Conservation (phyloP, 1,284 basidiomycete species). For the Moesziomyces sp. region DNA sequence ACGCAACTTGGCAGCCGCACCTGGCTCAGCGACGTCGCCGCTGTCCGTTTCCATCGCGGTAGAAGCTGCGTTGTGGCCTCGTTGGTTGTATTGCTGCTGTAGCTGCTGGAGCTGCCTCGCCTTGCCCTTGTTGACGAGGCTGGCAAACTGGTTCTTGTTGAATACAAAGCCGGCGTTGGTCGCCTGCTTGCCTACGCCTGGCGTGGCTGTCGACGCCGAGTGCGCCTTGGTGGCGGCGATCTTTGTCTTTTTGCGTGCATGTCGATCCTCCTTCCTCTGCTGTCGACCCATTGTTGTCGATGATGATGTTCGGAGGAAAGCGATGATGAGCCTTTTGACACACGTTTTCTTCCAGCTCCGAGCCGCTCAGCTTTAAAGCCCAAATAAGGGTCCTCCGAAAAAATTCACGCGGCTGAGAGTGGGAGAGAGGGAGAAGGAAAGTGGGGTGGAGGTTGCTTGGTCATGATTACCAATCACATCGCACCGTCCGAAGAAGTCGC, state of each 20-base stretch:
- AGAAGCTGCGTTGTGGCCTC: background rate
- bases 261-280: constrained; percentile 40
- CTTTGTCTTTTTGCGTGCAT: constrained; percentile 40
- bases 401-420: too few relatives aligned
- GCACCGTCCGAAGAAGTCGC: background rate
- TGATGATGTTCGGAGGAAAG: background rate
- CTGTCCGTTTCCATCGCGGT: constrained; percentile 10
- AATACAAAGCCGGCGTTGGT: constrained; percentile 41
- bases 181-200: constrained; percentile 29
- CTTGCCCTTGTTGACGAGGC: constrained; percentile 45
- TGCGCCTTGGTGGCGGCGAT: constrained; percentile 28
- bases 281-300: constrained; percentile 27
- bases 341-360: background rate
- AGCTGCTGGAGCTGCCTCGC: constrained; percentile 27
- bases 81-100: constrained; percentile 11
- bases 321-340: constrained; percentile 11
- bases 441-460: constrained; percentile 1
- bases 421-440: background rate
- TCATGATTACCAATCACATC: background rate
- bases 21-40: constrained; percentile 5
- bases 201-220: constrained; percentile 8
- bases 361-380: background rate
- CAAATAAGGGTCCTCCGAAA: too few relatives aligned
- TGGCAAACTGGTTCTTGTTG: constrained; percentile 37
- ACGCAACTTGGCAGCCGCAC: constrained; percentile 14